Percentiles rank a stretch among this genome's conserved stretches.
phyloP scores from a whole-genome alignment of 2,329 filamentous ascomycete genomes.

The Coniochaeta sp. region DNA sequence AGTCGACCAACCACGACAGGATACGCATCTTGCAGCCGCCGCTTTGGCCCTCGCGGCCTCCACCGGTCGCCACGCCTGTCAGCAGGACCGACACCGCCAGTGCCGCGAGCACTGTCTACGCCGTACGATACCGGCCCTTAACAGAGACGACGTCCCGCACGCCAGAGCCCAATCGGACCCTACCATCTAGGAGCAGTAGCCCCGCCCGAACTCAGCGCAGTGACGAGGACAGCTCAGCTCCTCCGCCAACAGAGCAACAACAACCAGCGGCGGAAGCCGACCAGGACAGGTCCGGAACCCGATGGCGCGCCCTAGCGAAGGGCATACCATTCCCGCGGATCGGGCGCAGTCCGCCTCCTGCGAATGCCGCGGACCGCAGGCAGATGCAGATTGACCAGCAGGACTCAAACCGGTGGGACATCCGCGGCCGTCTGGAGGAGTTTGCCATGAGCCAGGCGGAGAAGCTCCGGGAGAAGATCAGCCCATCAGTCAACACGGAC shows the following conservation, averaged over 20 bases:
- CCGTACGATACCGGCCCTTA: slow-evolving; percentile 52
- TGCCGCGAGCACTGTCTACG: slow-evolving; percentile 58
- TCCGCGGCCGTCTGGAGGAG: slow-evolving; percentile 50
- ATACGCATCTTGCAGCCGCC: slow-evolving; percentile 38
- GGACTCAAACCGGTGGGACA: slow-evolving; percentile 40
- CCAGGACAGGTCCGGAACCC: slow-evolving; percentile 8
- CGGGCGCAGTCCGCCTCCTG: slow-evolving; percentile 6
- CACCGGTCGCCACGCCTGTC: slow-evolving; percentile 47
- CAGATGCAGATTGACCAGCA: slow-evolving; percentile 8
- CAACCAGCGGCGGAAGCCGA: slow-evolving; percentile 12
- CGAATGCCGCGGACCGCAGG: slow-evolving; percentile 8
- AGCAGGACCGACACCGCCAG: slow-evolving; percentile 58
- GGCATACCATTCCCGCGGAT: slow-evolving; percentile 21
- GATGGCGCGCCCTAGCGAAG: slow-evolving; percentile 24
- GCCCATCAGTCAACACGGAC: slow-evolving; percentile 45
- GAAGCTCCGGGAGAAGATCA: slow-evolving; percentile 48
- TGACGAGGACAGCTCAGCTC: slow-evolving; percentile 9
- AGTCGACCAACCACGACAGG: slow-evolving; percentile 16
- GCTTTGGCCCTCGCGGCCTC: slow-evolving; percentile 49
- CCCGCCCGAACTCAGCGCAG: slow-evolving; percentile 16
- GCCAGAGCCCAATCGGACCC: slow-evolving; percentile 27
- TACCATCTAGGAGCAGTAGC: slow-evolving; percentile 28
- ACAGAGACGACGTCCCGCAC: slow-evolving; percentile 43
- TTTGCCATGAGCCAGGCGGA: slow-evolving; percentile 57
- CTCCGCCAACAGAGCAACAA: slow-evolving; percentile 5